Evolutionary conservation across 371 early-diverging fungal species (phyloP).

Genomic region (Mortierella sp.): DNA sequence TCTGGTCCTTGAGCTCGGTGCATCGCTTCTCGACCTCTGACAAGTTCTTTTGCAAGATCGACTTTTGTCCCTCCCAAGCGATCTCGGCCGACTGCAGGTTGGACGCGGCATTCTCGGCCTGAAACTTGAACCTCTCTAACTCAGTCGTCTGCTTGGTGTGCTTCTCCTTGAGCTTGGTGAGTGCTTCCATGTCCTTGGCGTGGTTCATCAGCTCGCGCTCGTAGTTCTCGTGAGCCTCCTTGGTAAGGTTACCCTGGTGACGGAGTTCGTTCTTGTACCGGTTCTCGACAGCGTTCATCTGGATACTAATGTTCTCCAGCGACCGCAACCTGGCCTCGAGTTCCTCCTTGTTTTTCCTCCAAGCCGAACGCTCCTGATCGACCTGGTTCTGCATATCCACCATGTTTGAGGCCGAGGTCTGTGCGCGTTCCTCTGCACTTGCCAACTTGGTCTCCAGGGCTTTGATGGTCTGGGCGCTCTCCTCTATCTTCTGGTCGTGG

Average conservation of each 20-base stretch:
- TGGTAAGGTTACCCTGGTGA: constrained; percentile 53
- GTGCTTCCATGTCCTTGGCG: constrained; percentile 64
- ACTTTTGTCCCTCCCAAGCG: constrained; percentile 63
- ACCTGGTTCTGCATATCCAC: constrained; percentile 63
- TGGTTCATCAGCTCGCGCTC: constrained; percentile 69
- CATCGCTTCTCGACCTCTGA: constrained; percentile 62
- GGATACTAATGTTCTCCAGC: constrained; percentile 55
- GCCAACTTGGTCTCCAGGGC: constrained; percentile 52
- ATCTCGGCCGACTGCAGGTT: constrained; percentile 58
- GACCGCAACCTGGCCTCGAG: constrained; percentile 60
- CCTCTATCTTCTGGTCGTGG: constrained; percentile 53
- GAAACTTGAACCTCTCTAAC: constrained; percentile 19
- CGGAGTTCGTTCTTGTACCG: constrained; percentile 57
- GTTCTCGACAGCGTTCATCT: constrained; percentile 37
- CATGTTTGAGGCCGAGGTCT: constrained; percentile 57
- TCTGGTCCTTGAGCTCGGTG: constrained; percentile 70
- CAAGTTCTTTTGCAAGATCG: constrained; percentile 61
- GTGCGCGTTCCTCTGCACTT: constrained; percentile 57
- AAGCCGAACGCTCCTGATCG: constrained; percentile 60
- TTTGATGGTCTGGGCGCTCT: constrained; percentile 39
- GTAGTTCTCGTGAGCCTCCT: constrained; percentile 66
- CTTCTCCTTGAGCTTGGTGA: constrained; percentile 51
- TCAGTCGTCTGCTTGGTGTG: constrained; percentile 31
- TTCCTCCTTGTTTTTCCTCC: constrained; percentile 51
- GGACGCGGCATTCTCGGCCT: constrained; percentile 56